Conservation (phyloP, 2,329 filamentous ascomycete species). For the Cadophora malorum region DNA sequence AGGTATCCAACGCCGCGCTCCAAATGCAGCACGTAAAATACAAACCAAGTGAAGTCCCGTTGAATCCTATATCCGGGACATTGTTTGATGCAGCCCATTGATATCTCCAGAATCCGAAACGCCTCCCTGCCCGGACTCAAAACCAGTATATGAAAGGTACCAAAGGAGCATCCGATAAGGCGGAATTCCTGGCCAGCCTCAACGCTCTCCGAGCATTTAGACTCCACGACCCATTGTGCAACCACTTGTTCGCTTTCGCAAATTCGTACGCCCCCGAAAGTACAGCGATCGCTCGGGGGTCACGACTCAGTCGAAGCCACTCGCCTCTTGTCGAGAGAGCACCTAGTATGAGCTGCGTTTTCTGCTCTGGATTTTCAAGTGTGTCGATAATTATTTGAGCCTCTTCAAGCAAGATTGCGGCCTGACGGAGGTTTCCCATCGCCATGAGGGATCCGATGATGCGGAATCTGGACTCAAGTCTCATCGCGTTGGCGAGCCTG, state of each 20-base stretch:
- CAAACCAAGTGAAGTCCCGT: background rate
- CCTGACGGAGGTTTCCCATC: slow-evolving; percentile 5
- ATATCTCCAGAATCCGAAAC: background rate
- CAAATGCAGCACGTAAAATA: background rate
- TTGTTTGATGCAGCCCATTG: background rate
- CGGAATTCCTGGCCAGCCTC: slow-evolving; percentile 9
- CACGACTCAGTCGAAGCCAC: slow-evolving; percentile 3
- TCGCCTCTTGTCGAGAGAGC: slow-evolving; percentile 13
- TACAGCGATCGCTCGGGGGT: slow-evolving; percentile 4
- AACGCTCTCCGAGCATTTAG: slow-evolving; percentile 12
- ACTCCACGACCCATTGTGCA: slow-evolving; percentile 16
- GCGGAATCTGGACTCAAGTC: background rate
- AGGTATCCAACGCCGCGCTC: background rate
- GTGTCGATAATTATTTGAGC: background rate
- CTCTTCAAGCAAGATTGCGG: background rate
- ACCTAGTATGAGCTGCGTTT: slow-evolving; percentile 9
- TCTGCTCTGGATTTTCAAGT: slow-evolving; percentile 7
- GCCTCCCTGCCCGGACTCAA: background rate
- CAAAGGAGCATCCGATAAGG: slow-evolving; percentile 1
- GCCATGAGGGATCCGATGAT: slow-evolving; percentile 14
- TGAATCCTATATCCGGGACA: background rate
- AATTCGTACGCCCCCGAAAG: slow-evolving; percentile 6
- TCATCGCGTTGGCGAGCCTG: slow-evolving; percentile 1
- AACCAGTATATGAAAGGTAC: slow-evolving; percentile 20
- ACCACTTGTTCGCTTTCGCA: slow-evolving; percentile 9